Evolutionary conservation across 2,329 filamentous ascomycete genomes (phyloP).

Genomic region (Dryadomyces quercus-mongolicae): DNA sequence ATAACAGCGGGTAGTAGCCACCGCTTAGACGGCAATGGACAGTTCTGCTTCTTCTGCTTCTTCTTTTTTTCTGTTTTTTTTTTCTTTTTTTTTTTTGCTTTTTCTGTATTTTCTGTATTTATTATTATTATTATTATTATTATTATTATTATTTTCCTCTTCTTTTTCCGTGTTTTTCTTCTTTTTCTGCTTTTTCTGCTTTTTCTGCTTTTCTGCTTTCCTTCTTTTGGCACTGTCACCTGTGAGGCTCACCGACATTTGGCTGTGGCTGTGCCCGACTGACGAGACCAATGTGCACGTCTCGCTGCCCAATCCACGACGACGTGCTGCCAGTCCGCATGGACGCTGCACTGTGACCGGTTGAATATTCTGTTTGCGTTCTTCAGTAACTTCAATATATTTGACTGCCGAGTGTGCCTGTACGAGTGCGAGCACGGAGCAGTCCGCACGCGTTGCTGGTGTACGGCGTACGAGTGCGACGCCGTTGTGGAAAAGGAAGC

Average conservation of each 20-base stretch:
- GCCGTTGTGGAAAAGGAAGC: not conserved
- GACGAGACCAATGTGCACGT: not conserved
- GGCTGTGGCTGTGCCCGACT: not conserved
- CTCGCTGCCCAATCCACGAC: not conserved
- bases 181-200: not conserved
- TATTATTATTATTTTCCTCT: not conserved
- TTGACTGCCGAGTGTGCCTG: not conserved
- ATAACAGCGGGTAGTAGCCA: no score
- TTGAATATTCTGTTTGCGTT: not conserved
- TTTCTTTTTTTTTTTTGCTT: not conserved
- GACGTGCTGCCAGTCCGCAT: no score
- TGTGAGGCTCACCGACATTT: slow-evolving; percentile 2
- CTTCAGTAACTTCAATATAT: not conserved
- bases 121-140: not conserved
- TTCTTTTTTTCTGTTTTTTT: not conserved
- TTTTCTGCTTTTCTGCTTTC: not conserved
- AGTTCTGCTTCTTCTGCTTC: not conserved
- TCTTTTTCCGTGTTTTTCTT: not conserved
- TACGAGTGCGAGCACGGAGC: not conserved
- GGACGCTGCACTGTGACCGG: no score
- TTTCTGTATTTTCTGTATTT: not conserved
- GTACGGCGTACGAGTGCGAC: no score
- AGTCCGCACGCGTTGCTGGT: not conserved
- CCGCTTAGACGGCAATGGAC: not conserved
- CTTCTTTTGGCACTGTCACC: not conserved